These are phyloP conservation scores for Xylaria nigripes DNA, from an alignment of 495 filamentous ascomycete species.

Conservation along the genomic window DNA sequence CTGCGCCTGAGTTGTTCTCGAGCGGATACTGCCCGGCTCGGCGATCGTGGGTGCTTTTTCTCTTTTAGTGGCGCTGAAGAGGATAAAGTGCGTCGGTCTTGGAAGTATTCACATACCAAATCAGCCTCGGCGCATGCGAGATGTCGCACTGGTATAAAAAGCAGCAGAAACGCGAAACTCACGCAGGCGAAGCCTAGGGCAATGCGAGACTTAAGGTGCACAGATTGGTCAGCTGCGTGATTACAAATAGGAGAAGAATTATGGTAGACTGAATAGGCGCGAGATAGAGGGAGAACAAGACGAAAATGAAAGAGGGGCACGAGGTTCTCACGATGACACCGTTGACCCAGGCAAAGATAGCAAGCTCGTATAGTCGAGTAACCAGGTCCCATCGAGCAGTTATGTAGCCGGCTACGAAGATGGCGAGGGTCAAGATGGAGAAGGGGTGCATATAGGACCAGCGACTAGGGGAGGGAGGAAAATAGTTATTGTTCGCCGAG, in stretches of 20 bases:
- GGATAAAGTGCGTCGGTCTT: slow-evolving; percentile 6
- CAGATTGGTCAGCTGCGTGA: not conserved
- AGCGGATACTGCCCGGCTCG: slow-evolving; percentile 78
- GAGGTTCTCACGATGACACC: slow-evolving; percentile 75
- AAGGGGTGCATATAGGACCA: slow-evolving; percentile 78
- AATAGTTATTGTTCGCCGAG: slow-evolving; percentile 13
- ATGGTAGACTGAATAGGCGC: no score
- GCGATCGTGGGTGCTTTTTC: slow-evolving; percentile 73
- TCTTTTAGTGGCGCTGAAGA: slow-evolving; percentile 1
- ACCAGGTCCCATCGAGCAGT: slow-evolving; percentile 98
- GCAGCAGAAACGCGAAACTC: slow-evolving; percentile 33
- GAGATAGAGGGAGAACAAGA: no score
- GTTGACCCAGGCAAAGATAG: slow-evolving; percentile 96
- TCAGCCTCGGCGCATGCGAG: slow-evolving; percentile 38
- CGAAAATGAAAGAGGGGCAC: not conserved
- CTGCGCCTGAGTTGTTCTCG: slow-evolving; percentile 89
- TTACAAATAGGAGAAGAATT: not conserved
- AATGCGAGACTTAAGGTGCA: slow-evolving; percentile 31
- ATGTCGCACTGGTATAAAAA: slow-evolving; percentile 41
- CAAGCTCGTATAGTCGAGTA: slow-evolving; percentile 88
- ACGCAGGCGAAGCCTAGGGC: slow-evolving; percentile 36
- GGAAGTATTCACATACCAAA: slow-evolving; percentile 26
- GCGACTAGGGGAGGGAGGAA: not conserved
- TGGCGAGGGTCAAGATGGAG: slow-evolving; percentile 83
- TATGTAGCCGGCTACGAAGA: slow-evolving; percentile 99